Evolutionary conservation across 2,329 filamentous ascomycete genomes (phyloP).

Genomic region (Anthostomella pinea): DNA sequence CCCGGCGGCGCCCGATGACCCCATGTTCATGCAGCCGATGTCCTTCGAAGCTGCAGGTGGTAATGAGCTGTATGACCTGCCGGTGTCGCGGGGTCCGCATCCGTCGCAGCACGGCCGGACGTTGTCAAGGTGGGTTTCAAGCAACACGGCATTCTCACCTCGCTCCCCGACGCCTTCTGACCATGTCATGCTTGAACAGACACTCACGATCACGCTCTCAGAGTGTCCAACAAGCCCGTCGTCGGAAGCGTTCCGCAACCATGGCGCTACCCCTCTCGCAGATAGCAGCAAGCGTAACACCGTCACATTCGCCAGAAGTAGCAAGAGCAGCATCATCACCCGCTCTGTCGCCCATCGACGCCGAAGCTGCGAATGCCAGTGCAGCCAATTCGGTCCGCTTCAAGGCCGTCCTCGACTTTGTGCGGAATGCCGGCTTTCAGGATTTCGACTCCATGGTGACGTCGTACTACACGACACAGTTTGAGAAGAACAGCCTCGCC

Average conservation of each 20-base stretch:
- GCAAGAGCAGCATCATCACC: neutral
- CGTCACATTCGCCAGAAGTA: neutral
- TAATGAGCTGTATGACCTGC: neutral
- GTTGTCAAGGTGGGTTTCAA: no score
- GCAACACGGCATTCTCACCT: no score
- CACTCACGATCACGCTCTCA: neutral
- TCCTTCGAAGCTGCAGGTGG: neutral
- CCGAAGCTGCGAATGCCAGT: neutral
- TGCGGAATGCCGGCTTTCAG: constrained; percentile 3
- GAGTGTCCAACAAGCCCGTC: neutral
- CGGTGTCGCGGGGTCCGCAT: neutral
- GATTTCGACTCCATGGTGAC: constrained; percentile 6
- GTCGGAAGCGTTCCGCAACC: neutral
- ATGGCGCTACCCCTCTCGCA: neutral
- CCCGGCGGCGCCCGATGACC: neutral
- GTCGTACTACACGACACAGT: constrained; percentile 6
- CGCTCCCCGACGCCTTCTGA: no score
- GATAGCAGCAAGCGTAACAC: neutral
- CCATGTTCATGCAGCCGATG: constrained; percentile 2
- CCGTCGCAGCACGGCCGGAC: no score
- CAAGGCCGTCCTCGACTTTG: constrained; percentile 1
- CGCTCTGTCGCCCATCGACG: neutral
- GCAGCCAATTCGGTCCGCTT: constrained; percentile 2
- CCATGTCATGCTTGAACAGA: neutral
- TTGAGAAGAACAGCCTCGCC: constrained; percentile 4